These are phyloP conservation scores for Coemansia sp. DNA, from an alignment of 192 early-diverging fungal genomes.

Conservation along the genomic window DNA sequence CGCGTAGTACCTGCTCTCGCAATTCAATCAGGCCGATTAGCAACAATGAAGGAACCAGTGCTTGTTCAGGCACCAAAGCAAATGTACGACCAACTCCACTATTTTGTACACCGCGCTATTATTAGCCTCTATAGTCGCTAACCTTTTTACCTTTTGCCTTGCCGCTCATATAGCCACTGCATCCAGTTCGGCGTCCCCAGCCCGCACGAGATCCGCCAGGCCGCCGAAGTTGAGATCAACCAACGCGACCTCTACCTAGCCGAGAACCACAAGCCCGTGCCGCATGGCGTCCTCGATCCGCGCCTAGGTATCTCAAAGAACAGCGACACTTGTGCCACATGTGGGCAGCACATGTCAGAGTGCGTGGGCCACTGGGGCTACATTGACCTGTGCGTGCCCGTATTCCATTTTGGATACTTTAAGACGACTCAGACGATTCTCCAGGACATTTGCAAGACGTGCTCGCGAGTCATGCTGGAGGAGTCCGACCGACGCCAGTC, in stretches of 20 bases:
- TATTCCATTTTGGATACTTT: constrained; percentile 99
- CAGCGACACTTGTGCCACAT: constrained; percentile 83
- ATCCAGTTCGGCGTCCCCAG: constrained; percentile 96
- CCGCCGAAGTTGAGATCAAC: constrained; percentile 86
- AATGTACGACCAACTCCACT: constrained; percentile 56
- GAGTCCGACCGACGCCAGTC: constrained; percentile 72
- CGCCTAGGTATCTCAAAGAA: constrained; percentile 88
- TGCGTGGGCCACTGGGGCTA: constrained; percentile 98
- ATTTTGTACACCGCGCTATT: not conserved
- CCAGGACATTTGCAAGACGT: constrained; percentile 97
- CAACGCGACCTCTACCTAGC: constrained; percentile 81
- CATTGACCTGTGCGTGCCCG: constrained; percentile 86
- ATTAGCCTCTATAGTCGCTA: not conserved
- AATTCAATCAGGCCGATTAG: not conserved
- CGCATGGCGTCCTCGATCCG: constrained; percentile 86
- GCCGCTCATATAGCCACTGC: constrained; percentile 67
- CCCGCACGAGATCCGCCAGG: constrained; percentile 82
- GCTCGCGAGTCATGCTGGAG: constrained; percentile 82
- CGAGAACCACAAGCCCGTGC: constrained; percentile 70
- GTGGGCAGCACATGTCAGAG: constrained; percentile 77
- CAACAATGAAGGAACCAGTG: constrained; percentile 77
- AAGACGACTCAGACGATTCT: constrained; percentile 82
- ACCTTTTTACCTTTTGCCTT: not conserved
- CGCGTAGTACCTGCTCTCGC: not conserved
- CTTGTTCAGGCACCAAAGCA: constrained; percentile 67